Evolutionary conservation across 2,329 filamentous ascomycete genomes (phyloP).

Genomic region (Sordariomycetes sp.): DNA sequence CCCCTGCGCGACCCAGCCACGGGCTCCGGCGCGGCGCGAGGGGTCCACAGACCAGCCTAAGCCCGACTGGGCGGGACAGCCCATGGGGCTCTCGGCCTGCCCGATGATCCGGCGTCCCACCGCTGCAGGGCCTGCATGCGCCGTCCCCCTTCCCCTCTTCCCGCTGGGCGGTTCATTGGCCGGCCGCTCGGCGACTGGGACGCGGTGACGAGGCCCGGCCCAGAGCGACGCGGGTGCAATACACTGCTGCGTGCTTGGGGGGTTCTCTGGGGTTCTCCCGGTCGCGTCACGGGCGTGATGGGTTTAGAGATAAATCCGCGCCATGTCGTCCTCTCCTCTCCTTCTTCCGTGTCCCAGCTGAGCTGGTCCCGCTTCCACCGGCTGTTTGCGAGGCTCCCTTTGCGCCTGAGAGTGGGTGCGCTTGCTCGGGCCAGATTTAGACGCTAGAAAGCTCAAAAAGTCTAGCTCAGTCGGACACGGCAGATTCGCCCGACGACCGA

Average conservation of each 20-base stretch:
- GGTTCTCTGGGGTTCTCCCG: background rate
- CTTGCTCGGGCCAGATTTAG: too few species aligned
- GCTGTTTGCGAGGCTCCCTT: background rate
- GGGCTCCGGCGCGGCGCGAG: too few species aligned
- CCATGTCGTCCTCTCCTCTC: background rate
- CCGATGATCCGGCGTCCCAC: background rate
- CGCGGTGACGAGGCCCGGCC: background rate
- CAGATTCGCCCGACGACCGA: too few species aligned
- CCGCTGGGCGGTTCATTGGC: background rate
- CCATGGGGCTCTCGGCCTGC: background rate
- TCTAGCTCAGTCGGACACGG: background rate
- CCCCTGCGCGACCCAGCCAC: too few species aligned
- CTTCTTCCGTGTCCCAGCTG: background rate
- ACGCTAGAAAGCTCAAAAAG: background rate
- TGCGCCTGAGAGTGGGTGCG: too few species aligned
- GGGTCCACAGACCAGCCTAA: too few species aligned
- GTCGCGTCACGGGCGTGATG: background rate
- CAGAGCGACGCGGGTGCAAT: background rate
- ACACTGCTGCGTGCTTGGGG: background rate
- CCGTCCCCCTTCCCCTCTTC: background rate
- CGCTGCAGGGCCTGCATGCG: background rate
- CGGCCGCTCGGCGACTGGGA: background rate
- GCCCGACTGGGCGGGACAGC: background rate
- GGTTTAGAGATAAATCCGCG: background rate
- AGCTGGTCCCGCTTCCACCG: background rate